Evolutionary conservation across 768 basidiomycete genomes (phyloP), one percentile per base, ranked within the genome.

Genomic region (Lentinula guzmanii): DNA sequence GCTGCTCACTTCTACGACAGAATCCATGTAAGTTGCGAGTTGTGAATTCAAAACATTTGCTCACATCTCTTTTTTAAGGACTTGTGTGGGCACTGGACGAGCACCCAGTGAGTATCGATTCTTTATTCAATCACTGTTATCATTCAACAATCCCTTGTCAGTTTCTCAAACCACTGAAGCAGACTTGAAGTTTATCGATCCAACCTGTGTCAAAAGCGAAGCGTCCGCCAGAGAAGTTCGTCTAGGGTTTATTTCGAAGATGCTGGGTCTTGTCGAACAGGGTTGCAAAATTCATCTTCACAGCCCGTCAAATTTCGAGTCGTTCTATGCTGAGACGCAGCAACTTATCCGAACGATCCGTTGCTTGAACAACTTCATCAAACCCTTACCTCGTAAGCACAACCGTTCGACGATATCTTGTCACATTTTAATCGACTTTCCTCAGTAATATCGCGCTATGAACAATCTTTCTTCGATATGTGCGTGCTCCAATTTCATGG

Each of bases 61-160:
- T 39, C 21, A 35, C 2, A 21, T 33, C 18, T 37, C n/a, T 43
- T 60, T 54, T 55, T 55, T 35, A 59, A 79, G 79, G 70, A 67
- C 78, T 5, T 79, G 78, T 61, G 52, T 74, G 1, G 79, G 78
- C 18, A 78, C 79, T 4, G 78, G 77, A 10, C 72, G 77, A 33
- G 67, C 67, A n/a, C 73, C 76, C 24, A 21, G 53, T 54, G 18
- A 34, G 53, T 48, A 18, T 37, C 16, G 3, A 4, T 18, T 1
- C 11, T 18, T 0, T 4, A 35, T 34, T 18, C 33, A 18, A 18
- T 33, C 51, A 4, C 15, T 51, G 10, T 18, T 2, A 24, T 52
- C 1, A 6, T 39, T n/a, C 41, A 28, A 54, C 35, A 15, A 6
- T 21, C 7, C 10, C 10, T 39, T 21, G 3, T 9, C 18, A 5